phyloP scores from a whole-genome alignment of 805 yeast species.

The Saturnispora zaruensis region DNA sequence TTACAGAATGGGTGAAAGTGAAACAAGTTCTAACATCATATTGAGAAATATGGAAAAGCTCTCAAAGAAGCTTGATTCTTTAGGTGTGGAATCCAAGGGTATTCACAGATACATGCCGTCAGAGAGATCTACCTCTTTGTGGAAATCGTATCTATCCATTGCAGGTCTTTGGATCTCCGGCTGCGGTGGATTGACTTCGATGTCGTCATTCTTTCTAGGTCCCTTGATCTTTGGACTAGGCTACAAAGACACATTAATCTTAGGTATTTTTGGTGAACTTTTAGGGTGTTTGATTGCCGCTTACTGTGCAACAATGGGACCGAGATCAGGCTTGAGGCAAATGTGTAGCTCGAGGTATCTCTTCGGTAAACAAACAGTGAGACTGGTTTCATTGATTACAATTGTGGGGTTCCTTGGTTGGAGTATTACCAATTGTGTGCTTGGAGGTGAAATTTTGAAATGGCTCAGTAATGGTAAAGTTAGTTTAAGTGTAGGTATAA shows the following conservation, averaged over 20 bases:
- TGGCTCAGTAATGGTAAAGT: conserved; percentile 57
- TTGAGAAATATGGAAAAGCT: conserved; percentile 11
- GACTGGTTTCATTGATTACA: conserved; percentile 61
- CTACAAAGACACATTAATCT: conserved; percentile 50
- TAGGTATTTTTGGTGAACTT: conserved; percentile 55
- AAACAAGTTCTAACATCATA: background rate
- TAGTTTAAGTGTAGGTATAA: conserved; percentile 66
- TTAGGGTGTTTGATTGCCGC: conserved; percentile 75
- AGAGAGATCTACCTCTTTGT: conserved; percentile 29
- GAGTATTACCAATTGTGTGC: conserved; percentile 85
- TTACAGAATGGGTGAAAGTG: background rate
- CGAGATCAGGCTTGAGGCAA: conserved; percentile 82
- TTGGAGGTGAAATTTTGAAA: conserved; percentile 76
- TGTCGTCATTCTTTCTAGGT: conserved; percentile 76
- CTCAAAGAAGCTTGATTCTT: conserved; percentile 37
- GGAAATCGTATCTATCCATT: conserved; percentile 33
- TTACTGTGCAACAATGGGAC: conserved; percentile 81
- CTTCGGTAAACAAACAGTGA: conserved; percentile 82
- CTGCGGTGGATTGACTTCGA: conserved; percentile 80
- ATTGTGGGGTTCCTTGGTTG: conserved; percentile 81
- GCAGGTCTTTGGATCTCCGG: conserved; percentile 79
- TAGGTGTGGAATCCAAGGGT: conserved; percentile 69
- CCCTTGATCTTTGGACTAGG: conserved; percentile 65
- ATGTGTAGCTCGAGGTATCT: conserved; percentile 75
- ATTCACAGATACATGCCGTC: conserved; percentile 66